Conservation (phyloP, 257 asterid genomes). For the Schizonepeta tenuifolia region DNA sequence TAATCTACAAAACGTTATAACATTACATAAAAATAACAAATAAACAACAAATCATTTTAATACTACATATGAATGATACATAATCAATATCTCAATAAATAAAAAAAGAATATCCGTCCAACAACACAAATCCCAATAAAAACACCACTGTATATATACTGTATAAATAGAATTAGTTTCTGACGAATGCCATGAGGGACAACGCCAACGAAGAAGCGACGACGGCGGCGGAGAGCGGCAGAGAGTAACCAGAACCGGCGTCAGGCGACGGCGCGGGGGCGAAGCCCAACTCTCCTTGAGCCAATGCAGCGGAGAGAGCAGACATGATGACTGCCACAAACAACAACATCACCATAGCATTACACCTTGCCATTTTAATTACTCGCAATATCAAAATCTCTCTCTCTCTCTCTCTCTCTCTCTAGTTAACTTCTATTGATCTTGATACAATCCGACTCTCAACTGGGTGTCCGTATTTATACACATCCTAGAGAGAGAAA, state of each 20-base stretch:
- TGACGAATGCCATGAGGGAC: slow-evolving; percentile 48
- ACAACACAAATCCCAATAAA: neutral
- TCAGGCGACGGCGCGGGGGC: slow-evolving; percentile 62
- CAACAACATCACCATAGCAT: slow-evolving; percentile 45
- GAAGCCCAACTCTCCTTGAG: slow-evolving; percentile 37
- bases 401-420: neutral
- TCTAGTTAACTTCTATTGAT: neutral
- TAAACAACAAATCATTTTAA: slow-evolving; percentile 21
- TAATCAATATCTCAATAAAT: neutral
- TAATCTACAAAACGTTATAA: slow-evolving; percentile 5
- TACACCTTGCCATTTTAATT: slow-evolving; percentile 41
- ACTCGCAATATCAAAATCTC: neutral
- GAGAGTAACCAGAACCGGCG: slow-evolving; percentile 46
- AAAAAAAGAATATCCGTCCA: neutral
- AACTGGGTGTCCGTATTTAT: slow-evolving; percentile 14
- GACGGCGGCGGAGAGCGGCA: slow-evolving; percentile 51
- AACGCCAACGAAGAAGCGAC: slow-evolving; percentile 50
- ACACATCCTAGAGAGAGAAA: neutral
- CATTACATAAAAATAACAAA: neutral
- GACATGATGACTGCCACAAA: slow-evolving; percentile 37
- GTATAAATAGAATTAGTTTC: slow-evolving; percentile 35
- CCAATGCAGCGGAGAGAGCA: slow-evolving; percentile 36
- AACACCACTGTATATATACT: neutral
- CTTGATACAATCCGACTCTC: neutral
- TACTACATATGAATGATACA: neutral